A percentile compares a stretch with the other conserved stretches of the same genome.
Conservation (phyloP, 495 filamentous ascomycete genomes). For the Bathelium albidoporum region DNA sequence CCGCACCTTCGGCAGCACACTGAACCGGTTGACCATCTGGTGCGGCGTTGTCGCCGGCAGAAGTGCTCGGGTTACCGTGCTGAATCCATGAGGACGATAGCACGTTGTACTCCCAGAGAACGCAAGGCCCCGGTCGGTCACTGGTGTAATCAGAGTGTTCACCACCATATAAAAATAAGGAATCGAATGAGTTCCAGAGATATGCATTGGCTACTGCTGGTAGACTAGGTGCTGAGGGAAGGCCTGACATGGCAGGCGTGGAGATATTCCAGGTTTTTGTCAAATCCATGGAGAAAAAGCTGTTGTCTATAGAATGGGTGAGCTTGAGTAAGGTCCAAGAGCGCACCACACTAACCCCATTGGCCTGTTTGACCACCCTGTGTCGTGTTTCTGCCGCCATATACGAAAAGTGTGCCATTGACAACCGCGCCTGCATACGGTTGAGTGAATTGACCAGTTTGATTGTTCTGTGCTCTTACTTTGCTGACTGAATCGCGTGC, state of each 20-base stretch:
- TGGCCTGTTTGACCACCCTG: conserved; percentile 45
- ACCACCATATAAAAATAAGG: conserved; percentile 62
- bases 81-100: conserved; percentile 48
- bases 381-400: conserved; percentile 53
- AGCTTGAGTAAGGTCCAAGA: conserved; percentile 15
- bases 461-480: conserved; percentile 27
- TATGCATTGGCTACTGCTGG: conserved; percentile 60
- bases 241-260: conserved; percentile 48
- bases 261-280: conserved; percentile 56
- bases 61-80: conserved; percentile 43
- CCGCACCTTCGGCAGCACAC: conserved; percentile 60
- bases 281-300: conserved; percentile 57
- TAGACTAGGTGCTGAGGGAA: conserved; percentile 55
- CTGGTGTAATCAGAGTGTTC: conserved; percentile 52
- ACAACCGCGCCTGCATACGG: conserved; percentile 37
- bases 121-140: conserved; percentile 40
- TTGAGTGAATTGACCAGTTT: conserved; percentile 40
- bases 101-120: conserved; percentile 61
- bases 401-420: conserved; percentile 67
- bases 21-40: conserved; percentile 44
- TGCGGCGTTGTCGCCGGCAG: conserved; percentile 46
- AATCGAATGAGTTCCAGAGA: conserved; percentile 58
- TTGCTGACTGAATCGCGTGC: conserved; percentile 60
- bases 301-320: conserved; percentile 44
- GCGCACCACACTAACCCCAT: conserved; percentile 46